These are phyloP conservation scores for Stellera chamaejasme DNA, from an alignment of 345 rosid genomes.

Conservation along the genomic window DNA sequence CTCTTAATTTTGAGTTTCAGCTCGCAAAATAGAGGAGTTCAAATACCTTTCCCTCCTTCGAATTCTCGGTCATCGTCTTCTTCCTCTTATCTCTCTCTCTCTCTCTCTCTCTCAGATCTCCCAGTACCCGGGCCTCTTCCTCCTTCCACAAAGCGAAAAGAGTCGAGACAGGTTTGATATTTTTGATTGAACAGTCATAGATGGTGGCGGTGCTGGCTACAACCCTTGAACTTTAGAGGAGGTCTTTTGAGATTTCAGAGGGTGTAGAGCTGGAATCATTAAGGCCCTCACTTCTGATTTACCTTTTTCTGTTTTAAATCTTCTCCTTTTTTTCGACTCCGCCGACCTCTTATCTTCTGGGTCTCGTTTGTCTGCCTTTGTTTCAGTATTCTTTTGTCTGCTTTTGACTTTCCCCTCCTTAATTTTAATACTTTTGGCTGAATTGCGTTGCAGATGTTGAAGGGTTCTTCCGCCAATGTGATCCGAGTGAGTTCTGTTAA, in stretches of 20 bases:
- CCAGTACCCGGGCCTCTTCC: not conserved
- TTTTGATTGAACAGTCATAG: constrained; percentile 23
- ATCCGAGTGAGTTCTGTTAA: constrained; percentile 47
- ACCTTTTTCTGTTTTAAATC: not conserved
- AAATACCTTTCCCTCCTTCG: too few relatives aligned
- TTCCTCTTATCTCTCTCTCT: too few relatives aligned
- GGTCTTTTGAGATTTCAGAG: constrained; percentile 61
- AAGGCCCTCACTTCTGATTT: constrained; percentile 63
- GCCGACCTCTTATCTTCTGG: not conserved
- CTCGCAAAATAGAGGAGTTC: too few relatives aligned
- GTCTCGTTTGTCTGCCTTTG: too few relatives aligned
- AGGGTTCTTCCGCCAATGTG: constrained; percentile 66
- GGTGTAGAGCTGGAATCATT: constrained; percentile 62
- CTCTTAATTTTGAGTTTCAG: too few relatives aligned
- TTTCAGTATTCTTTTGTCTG: not conserved
- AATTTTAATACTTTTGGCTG: not conserved
- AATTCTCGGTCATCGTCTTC: too few relatives aligned
- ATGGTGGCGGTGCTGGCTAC: constrained; percentile 27
- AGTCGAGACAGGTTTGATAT: not conserved
- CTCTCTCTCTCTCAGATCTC: not conserved
- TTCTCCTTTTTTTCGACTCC: too few relatives aligned
- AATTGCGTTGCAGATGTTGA: constrained; percentile 43
- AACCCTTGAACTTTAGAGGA: constrained; percentile 48
- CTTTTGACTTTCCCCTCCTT: not conserved
- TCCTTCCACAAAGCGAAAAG: constrained; percentile 5